Evolutionary conservation across 1,139 yeast species (phyloP).

Genomic region (Protomyces arabidopsidicola): DNA sequence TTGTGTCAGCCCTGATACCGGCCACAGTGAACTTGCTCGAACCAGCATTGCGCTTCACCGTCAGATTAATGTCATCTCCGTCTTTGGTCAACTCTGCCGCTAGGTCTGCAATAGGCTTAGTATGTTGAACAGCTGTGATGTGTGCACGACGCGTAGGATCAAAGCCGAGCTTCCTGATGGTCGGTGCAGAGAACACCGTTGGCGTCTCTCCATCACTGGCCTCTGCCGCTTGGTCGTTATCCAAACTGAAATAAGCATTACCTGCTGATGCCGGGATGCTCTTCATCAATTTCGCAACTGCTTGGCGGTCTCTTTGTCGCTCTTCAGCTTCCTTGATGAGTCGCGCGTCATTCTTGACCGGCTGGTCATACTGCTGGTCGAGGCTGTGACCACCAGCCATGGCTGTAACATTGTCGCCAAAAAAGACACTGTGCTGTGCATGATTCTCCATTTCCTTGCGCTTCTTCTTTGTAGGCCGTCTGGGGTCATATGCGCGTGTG

Average conservation of each 20-base stretch:
- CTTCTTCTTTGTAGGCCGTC: constrained; percentile 19
- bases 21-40: neutral
- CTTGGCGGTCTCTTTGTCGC: constrained; percentile 19
- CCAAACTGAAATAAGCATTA: constrained; percentile 10
- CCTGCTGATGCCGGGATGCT: constrained; percentile 10
- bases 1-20: neutral
- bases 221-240: constrained; percentile 4
- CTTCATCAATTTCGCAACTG: constrained; percentile 7
- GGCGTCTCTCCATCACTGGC: constrained; percentile 1
- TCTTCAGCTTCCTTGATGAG: constrained; percentile 20
- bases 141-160: constrained; percentile 23
- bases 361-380: constrained; percentile 5
- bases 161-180: constrained; percentile 19
- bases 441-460: constrained; percentile 6
- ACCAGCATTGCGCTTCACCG: constrained; percentile 1
- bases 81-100: constrained; percentile 7
- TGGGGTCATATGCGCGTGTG: constrained; percentile 20
- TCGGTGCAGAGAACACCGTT: constrained; percentile 7
- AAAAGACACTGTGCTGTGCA: constrained; percentile 16
- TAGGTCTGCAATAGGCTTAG: neutral
- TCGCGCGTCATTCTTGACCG: constrained; percentile 7
- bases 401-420: constrained; percentile 16
- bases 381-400: neutral
- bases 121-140: constrained; percentile 1
- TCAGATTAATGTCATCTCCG: constrained; percentile 4